Evolutionary conservation across 2,329 filamentous ascomycete species (phyloP), one percentile per base, ranked within the genome.

Genomic region (Capronia epimyces): DNA sequence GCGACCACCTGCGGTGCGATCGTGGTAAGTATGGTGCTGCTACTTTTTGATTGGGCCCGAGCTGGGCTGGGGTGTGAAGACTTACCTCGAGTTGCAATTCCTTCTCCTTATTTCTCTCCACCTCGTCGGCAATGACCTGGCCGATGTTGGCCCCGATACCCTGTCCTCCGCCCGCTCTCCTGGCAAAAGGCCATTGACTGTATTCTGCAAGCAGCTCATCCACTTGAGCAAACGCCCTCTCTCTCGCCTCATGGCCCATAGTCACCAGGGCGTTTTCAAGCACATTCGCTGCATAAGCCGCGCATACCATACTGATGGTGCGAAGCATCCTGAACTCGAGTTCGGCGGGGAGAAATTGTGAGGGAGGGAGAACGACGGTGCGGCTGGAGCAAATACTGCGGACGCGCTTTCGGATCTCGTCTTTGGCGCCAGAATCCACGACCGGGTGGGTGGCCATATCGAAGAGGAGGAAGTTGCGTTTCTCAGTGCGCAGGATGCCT

Each of bases 371-470:
- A 41, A 97, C 89, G 54, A 97, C 87, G 45, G 93, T 98, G 64
- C 93, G 85, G 72, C 90, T 89, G 55, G 89, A 96, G 60, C 96
- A 83, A 54, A 97, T 82, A 67, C 87, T 95, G 67, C 91, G 85
- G 60, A 97, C 91, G 63, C 93, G 86, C 67, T 87, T 83, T 64
- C 93, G 82, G 65, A 98, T 93, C 74, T 98, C 93, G 66, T 97
- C 93, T 75, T 98, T 98, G 65, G 93, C 93, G 65, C 89, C 91
- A 60, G 89, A 87, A 65, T 98, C 93, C 58, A 89, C 91, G 52
- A 98, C 90, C 36, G 93, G 93, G 70, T 98, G 93, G 59, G 93
- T 98, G 51, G 93, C 93, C 93, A 98, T 98, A 74, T 98, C 93
- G 76, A 98, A 98, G 59, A 98, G 86, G 59, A 98, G 81, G 75